Conservation (phyloP, 352 stramenopile genomes). For the Phytophthora foliorum region DNA sequence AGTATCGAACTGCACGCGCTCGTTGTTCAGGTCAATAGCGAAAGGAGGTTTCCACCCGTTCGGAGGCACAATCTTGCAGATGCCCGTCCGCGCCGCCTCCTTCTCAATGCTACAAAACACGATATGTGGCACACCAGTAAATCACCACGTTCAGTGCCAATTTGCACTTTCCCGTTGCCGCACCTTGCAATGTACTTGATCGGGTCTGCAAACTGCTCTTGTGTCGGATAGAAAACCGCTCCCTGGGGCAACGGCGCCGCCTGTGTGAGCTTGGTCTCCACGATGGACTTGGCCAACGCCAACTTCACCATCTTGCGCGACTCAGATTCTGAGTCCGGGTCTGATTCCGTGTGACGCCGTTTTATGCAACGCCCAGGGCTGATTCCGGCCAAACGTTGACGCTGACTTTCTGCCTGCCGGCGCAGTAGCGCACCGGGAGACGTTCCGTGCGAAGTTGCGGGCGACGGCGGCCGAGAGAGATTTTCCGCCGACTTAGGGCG, state of each 20-base stretch:
- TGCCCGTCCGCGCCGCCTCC: conserved; percentile 82
- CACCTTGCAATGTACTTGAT: conserved; percentile 90
- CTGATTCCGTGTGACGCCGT: conserved; percentile 41
- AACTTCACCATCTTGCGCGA: conserved; percentile 71
- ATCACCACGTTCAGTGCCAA: background rate
- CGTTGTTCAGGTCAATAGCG: conserved; percentile 72
- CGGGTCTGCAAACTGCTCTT: conserved; percentile 89
- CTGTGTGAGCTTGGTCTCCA: conserved; percentile 60
- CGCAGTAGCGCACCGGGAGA: conserved; percentile 25
- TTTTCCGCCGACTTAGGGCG: background rate
- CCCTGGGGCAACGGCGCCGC: conserved; percentile 43
- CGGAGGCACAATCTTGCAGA: conserved; percentile 98
- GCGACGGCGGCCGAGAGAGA: background rate
- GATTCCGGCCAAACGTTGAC: conserved; percentile 27
- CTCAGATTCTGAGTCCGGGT: conserved; percentile 39
- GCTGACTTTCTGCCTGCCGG: conserved; percentile 37
- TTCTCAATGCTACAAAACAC: conserved; percentile 61
- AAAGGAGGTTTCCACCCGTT: conserved; percentile 92
- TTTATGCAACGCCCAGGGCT: conserved; percentile 45
- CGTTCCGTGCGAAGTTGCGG: conserved; percentile 1
- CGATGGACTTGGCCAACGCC: conserved; percentile 56
- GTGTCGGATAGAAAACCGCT: conserved; percentile 81
- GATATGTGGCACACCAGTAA: background rate
- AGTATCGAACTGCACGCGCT: conserved; percentile 87
- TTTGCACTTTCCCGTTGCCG: background rate